These are phyloP conservation scores for Cinchona pubescens DNA, from an alignment of 257 asterid species.

Conservation along the genomic window DNA sequence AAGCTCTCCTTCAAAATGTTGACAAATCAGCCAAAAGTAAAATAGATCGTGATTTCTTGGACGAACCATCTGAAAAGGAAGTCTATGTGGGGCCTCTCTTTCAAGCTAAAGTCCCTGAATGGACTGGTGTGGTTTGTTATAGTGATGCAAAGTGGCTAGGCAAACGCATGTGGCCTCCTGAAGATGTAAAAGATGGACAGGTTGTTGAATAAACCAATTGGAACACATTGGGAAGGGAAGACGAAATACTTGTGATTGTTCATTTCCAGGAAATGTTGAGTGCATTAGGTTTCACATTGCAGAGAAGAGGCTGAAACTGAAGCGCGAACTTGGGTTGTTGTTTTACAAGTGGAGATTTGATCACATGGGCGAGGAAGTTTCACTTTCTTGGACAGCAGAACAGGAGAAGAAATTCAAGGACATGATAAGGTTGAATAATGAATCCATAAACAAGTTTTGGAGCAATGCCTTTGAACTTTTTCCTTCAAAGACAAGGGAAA, in stretches of 20 bases:
- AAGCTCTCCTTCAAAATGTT: constrained; percentile 17
- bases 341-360: constrained; percentile 58
- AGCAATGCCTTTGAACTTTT: constrained; percentile 31
- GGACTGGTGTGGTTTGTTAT: constrained; percentile 45
- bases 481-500: constrained; percentile 52
- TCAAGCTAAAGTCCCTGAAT: constrained; percentile 69
- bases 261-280: constrained; percentile 44
- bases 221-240: constrained; percentile 52
- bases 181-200: constrained; percentile 25
- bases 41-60: constrained; percentile 16
- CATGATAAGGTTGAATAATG: constrained; percentile 30
- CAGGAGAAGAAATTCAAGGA: constrained; percentile 60
- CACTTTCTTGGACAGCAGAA: constrained; percentile 69
- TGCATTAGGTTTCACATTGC: constrained; percentile 73
- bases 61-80: constrained; percentile 24
- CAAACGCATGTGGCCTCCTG: constrained; percentile 51
- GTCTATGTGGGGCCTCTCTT: constrained; percentile 43
- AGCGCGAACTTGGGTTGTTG: constrained; percentile 44
- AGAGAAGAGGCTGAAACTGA: constrained; percentile 56
- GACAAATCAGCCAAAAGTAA: constrained; percentile 19
- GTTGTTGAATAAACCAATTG: constrained; percentile 9
- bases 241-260: constrained; percentile 42
- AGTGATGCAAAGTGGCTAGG: constrained; percentile 88
- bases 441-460: constrained; percentile 44
- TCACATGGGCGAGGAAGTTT: constrained; percentile 88